Percentiles rank a stretch among this genome's conserved stretches.
phyloP scores from a whole-genome alignment of 257 asterid species.

The Solanum rostratum region DNA sequence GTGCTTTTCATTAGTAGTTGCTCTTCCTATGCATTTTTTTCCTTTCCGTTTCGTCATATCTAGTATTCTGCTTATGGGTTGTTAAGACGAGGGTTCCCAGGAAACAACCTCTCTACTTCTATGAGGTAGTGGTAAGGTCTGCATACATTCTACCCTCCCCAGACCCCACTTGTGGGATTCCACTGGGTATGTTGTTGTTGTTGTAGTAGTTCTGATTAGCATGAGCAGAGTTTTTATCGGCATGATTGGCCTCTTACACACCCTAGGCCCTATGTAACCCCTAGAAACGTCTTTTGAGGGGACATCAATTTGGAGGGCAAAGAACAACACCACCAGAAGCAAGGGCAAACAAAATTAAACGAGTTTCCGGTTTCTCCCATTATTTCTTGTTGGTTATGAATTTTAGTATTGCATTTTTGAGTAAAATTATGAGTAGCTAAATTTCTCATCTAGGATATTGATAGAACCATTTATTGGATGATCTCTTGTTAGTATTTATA shows the following conservation, averaged over 20 bases:
- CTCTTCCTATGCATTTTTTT: too few species aligned
- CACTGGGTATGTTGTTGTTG: too few species aligned
- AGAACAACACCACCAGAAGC: not conserved
- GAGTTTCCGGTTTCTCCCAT: not conserved
- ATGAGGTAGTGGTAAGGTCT: too few species aligned
- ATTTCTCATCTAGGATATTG: not conserved
- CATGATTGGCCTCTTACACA: not conserved
- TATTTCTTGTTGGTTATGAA: not conserved
- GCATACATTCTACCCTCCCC: too few species aligned
- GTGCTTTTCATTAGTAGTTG: too few species aligned
- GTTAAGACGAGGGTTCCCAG: too few species aligned
- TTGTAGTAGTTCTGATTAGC: not conserved
- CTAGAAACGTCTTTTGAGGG: not conserved
- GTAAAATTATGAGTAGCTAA: not conserved
- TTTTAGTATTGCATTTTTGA: not conserved
- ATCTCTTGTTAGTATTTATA: not conserved
- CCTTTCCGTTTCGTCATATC: too few species aligned
- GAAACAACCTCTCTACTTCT: too few species aligned
- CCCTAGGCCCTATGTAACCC: not conserved
- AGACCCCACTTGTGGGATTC: too few species aligned
- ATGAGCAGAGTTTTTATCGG: not conserved
- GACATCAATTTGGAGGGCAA: not conserved
- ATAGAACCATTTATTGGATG: not conserved
- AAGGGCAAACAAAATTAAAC: not conserved
- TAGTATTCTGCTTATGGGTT: too few species aligned